Conservation (phyloP, 164 flowering plant species). For the Buxus sempervirens region DNA sequence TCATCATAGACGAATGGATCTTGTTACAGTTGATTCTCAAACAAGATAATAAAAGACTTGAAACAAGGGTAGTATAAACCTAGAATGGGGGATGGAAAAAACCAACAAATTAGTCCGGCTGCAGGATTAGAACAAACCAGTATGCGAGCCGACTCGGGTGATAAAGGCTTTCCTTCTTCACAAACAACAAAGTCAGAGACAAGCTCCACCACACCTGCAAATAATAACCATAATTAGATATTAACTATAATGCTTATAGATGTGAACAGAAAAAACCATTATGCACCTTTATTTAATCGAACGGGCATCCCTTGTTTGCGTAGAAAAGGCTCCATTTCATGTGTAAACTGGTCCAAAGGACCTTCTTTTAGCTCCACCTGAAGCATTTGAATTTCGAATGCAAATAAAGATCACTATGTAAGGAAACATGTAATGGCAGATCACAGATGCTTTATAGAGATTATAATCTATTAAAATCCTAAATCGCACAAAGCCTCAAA, state of each 20-base stretch:
- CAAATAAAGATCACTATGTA: no score
- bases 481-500: no score
- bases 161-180: constrained; percentile 83
- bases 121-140: constrained; percentile 49
- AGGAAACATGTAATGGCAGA: not conserved
- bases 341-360: constrained; percentile 83
- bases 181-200: constrained; percentile 82
- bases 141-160: constrained; percentile 91
- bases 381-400: not conserved
- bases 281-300: constrained; percentile 77
- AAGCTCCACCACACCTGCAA: constrained; percentile 82
- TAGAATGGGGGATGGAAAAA: not conserved
- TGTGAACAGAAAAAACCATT: constrained; percentile 4
- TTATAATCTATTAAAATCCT: no score
- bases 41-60: no score
- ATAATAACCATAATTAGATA: not conserved
- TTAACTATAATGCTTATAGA: no score
- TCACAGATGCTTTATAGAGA: no score
- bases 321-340: constrained; percentile 96
- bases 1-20: no score
- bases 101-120: not conserved
- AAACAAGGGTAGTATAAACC: not conserved
- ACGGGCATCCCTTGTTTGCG: constrained; percentile 99
- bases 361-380: constrained; percentile 94
- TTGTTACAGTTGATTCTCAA: no score